A percentile compares a stretch with the other conserved stretches of the same genome.
Evolutionary conservation across 2,329 filamentous ascomycete genomes (phyloP).

Genomic region (Aspergillus ruber): DNA sequence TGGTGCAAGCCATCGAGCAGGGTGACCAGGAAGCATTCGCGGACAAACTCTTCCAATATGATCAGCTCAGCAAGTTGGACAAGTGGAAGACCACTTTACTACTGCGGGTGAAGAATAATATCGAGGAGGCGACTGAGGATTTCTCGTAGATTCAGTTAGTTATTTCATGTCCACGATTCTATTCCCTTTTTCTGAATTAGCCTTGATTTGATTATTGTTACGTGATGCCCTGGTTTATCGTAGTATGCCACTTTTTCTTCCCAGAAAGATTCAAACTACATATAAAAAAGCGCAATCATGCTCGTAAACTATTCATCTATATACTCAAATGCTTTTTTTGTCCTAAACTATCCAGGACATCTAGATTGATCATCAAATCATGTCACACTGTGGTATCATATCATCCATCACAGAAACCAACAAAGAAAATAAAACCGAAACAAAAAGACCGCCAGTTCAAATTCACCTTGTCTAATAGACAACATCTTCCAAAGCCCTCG

Average conservation of each 20-base stretch:
- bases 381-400: slow-evolving; percentile 24
- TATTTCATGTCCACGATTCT: not conserved
- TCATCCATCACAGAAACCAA: slow-evolving; percentile 16
- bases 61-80: slow-evolving; percentile 87
- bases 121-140: slow-evolving; percentile 65
- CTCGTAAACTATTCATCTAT: slow-evolving; percentile 24
- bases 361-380: slow-evolving; percentile 17
- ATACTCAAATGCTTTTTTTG: slow-evolving; percentile 19
- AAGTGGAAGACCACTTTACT: slow-evolving; percentile 94
- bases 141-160: slow-evolving; percentile 49
- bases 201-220: not conserved
- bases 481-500: slow-evolving; percentile 43
- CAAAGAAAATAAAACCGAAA: slow-evolving; percentile 1
- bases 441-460: not conserved
- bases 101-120: slow-evolving; percentile 73
- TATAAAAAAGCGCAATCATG: slow-evolving; percentile 13
- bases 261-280: too few species aligned
- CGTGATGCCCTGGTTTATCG: not conserved
- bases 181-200: slow-evolving; percentile 1
- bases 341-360: slow-evolving; percentile 9
- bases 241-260: not conserved
- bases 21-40: slow-evolving; percentile 77
- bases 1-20: slow-evolving; percentile 67
- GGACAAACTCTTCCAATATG: slow-evolving; percentile 81
- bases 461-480: slow-evolving; percentile 8